Base-by-base conservation (phyloP, 768 basidiomycete species). In the Mrakia blollopis region DNA sequence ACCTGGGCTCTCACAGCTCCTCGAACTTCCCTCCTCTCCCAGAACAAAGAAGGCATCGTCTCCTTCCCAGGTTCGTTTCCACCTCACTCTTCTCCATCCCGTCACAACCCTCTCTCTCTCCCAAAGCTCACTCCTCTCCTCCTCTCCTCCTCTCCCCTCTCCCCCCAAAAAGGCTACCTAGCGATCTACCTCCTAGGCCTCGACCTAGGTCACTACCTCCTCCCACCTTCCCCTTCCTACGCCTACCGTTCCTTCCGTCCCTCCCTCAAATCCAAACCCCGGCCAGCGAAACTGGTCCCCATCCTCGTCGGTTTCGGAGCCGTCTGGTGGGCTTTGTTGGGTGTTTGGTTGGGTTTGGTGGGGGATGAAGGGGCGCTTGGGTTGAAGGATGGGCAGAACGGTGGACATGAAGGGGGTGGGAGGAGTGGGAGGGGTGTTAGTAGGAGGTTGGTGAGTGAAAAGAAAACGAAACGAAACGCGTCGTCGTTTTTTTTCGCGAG, bases 21-120 rank as follows among this genome's bases (percentile, higher is more conserved):
- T 3, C 88, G 96, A 11, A 85, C 83, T 14, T 86, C 87, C 47
- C 67, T 95, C 5, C 79, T 98, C 47, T 89, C 88, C 47, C 87
- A 89, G 28, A 98, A 99, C 85, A 97, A 97, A 81, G 97, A 99
- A 83, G 97, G 97, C 0, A 81, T 99, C 30, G 86, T 91, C 44
- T 94, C 92, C 1, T 86, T 96, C 28, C 83, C 88, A 74, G 93
- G 92, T 91, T 44, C n/a, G 81, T 77, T 18, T 32, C 11, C 2
- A 6, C 5, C n/a, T 72, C 63, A 3, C 62, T 23, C 39, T 60
- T 21, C 32, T 13, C 7, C 30, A n/a, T 16, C 54, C 30, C 52
- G 32, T 67, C 44, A 11, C 44, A 44, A 14, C 47, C 28, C 9
- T 13, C 37, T 25, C 63, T 7, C 47, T 6, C 39, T 11, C 39